Conservation (phyloP, 805 yeast genomes). For the Metschnikowia cubensis region DNA sequence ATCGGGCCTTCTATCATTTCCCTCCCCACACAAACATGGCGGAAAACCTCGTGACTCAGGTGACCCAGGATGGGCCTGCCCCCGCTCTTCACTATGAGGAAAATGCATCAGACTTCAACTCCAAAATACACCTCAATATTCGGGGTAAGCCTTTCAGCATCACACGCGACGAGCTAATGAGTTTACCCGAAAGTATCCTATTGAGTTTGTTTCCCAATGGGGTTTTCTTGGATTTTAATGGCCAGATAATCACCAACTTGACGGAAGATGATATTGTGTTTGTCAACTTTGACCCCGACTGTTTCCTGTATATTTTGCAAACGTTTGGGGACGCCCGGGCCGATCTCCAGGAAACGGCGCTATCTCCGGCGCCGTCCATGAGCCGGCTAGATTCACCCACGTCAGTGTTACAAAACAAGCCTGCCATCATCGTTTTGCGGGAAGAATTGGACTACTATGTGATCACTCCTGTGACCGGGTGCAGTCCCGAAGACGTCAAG, state of each 20-base stretch:
- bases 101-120: constrained; percentile 44
- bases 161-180: constrained; percentile 84
- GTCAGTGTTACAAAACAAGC: constrained; percentile 69
- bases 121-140: constrained; percentile 71
- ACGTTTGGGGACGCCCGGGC: constrained; percentile 66
- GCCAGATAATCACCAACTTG: constrained; percentile 72
- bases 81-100: constrained; percentile 22
- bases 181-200: constrained; percentile 84
- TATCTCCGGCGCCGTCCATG: constrained; percentile 33
- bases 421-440: constrained; percentile 84
- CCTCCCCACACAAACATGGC: constrained; percentile 24
- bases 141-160: constrained; percentile 72
- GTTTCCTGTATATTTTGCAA: constrained; percentile 78
- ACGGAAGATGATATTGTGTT: constrained; percentile 76
- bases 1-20: neutral
- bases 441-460: constrained; percentile 95
- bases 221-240: constrained; percentile 72
- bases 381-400: constrained; percentile 39
- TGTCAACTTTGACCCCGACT: constrained; percentile 82
- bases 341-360: constrained; percentile 37
- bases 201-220: constrained; percentile 89
- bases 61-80: constrained; percentile 38
- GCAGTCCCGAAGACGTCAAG: constrained; percentile 56
- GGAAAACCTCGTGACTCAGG: constrained; percentile 68
- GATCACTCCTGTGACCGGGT: constrained; percentile 66